Evolutionary conservation across 2,329 filamentous ascomycete genomes (phyloP).

Genomic region (Colletotrichum orbiculare): DNA sequence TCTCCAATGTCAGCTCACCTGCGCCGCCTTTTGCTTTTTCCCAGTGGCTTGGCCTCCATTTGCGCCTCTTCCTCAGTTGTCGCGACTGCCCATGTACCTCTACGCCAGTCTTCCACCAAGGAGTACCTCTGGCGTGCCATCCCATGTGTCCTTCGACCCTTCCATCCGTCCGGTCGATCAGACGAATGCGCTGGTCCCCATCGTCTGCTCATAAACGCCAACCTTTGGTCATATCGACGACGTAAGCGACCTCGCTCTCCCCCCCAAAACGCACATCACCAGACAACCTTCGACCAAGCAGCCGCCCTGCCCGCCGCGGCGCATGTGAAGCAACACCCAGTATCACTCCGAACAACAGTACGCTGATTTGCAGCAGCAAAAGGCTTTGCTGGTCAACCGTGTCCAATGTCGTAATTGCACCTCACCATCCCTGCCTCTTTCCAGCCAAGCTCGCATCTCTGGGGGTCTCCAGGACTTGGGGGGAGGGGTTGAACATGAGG

Average conservation of each 20-base stretch:
- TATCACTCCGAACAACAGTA: not conserved
- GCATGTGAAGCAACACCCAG: slow-evolving; percentile 25
- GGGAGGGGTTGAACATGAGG: slow-evolving; percentile 27
- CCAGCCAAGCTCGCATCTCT: slow-evolving; percentile 27
- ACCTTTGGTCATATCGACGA: slow-evolving; percentile 21
- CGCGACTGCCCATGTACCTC: not conserved
- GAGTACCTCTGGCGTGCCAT: slow-evolving; percentile 10
- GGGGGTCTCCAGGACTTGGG: slow-evolving; percentile 14
- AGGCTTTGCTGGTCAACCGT: too few relatives aligned
- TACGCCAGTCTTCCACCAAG: not conserved
- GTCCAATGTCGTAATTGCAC: slow-evolving; percentile 28
- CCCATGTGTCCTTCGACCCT: slow-evolving; percentile 26
- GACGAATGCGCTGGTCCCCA: slow-evolving; percentile 13
- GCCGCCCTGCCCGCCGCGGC: slow-evolving; percentile 12
- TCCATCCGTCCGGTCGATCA: slow-evolving; percentile 31
- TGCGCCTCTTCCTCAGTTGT: slow-evolving; percentile 20
- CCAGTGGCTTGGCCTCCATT: not conserved
- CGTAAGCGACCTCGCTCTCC: slow-evolving; percentile 29
- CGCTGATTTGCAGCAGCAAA: not conserved
- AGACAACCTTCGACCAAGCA: slow-evolving; percentile 13
- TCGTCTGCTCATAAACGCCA: slow-evolving; percentile 2
- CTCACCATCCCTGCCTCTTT: slow-evolving; percentile 20
- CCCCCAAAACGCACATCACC: slow-evolving; percentile 24
- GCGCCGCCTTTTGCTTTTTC: slow-evolving; percentile 12
- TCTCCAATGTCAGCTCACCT: slow-evolving; percentile 26